Base-by-base conservation (phyloP, 257 asterid genomes). In the Solanum phureja region DNA sequence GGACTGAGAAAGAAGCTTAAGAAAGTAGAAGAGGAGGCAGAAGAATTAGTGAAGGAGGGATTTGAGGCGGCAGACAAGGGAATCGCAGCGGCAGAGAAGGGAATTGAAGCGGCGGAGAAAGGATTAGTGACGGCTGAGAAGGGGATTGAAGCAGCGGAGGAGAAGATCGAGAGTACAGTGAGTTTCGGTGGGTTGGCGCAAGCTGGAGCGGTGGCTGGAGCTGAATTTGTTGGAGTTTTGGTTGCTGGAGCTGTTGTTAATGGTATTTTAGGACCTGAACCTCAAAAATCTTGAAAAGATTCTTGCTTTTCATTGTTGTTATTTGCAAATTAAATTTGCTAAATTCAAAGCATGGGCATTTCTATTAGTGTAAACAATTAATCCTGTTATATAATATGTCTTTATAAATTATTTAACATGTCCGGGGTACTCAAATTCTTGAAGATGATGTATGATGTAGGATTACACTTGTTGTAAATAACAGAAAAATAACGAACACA, bases 261-360 rank as follows among this genome's bases (percentile, higher is more conserved):
- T 66, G 98, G 94, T 31, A 95, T 94, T 89, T 86, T 96, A 87
- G 98, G 98, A 74, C 95, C 99, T 29, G 99, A 94, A 92, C 93
- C 95, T 87, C 93, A 88, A 91, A 94, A 91, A 90, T 89, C 94
- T 7, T 93, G 94, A 95, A 85, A 42, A 5, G 34, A 27, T 27
- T 40, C 35, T 21, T 84, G 58, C 24, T 29, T 81, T 44, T 44
- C 69, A 9, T 29, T 46, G 33, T 27, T 81, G 85, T 81, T 81
- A 10, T 81, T 49, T 29, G 42, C 42, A 46, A 81, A 27, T 18
- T 40, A 79, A 79, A 4, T 10, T 44, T 79, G 84, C 35, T 40
- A 24, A 77, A 42, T 77, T 24, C 64, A 27, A 24, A 44, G 66
- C 12, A 1, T 44, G 84, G 14, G 4, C 37, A 13, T 27, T 76